phyloP scores from a whole-genome alignment of 1,284 basidiomycete genomes.

The Microbotryomycetes sp. region DNA sequence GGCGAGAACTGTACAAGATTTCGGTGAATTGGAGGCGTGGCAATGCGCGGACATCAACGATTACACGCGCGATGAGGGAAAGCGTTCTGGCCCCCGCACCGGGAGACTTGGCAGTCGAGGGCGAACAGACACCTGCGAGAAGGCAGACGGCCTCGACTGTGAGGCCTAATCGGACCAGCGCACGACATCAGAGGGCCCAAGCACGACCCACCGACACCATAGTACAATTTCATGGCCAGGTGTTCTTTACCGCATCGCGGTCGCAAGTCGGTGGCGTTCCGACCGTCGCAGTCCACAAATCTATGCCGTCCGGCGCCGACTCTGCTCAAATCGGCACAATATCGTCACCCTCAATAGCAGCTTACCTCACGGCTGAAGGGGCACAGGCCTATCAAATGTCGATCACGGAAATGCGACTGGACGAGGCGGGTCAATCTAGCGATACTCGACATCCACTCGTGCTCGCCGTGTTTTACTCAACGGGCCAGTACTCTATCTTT shows the following conservation, averaged over 20 bases:
- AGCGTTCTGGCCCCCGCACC: conserved; percentile 13
- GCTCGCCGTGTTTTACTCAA: conserved; percentile 35
- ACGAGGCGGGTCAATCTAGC: conserved; percentile 5
- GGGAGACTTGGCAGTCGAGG: not conserved
- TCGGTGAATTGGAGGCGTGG: conserved; percentile 31
- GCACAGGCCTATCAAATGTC: not conserved
- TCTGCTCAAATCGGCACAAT: conserved; percentile 9
- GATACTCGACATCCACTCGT: not conserved
- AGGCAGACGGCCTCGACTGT: not conserved
- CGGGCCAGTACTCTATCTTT: conserved; percentile 37
- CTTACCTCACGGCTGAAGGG: not conserved
- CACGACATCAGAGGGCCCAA: no score
- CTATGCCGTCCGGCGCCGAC: not conserved
- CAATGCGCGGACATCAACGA: conserved; percentile 12
- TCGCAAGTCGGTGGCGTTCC: not conserved
- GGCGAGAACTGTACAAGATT: conserved; percentile 31
- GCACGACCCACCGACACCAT: conserved; percentile 10
- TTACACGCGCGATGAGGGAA: conserved; percentile 7
- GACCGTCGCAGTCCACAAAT: conserved; percentile 9
- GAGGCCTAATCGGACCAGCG: not conserved
- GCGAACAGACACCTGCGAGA: not conserved
- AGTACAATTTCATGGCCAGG: conserved; percentile 12
- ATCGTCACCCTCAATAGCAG: not conserved
- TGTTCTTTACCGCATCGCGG: conserved; percentile 3
- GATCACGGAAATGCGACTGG: conserved; percentile 29